Percentiles rank a stretch among this genome's conserved stretches.
Evolutionary conservation across 1,284 basidiomycete species (phyloP).

Genomic region (Apiotrichum mycotoxinovorans): DNA sequence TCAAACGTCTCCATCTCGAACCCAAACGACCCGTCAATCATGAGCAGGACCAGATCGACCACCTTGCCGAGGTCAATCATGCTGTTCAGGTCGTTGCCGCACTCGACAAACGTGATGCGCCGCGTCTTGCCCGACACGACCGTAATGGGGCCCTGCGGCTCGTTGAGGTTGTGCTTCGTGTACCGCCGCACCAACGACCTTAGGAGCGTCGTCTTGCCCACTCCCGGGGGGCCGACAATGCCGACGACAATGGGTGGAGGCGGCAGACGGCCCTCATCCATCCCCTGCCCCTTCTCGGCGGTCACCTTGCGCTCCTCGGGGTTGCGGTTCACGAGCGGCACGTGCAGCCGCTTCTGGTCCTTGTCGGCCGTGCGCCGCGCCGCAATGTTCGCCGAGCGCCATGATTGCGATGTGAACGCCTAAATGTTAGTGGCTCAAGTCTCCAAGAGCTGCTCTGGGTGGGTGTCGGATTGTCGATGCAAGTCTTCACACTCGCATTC

Average conservation of each 20-base stretch:
- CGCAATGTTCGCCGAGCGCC: conserved; percentile 78
- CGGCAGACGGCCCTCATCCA: conserved; percentile 50
- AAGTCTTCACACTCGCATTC: too few relatives aligned
- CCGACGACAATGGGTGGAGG: conserved; percentile 94
- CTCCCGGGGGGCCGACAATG: conserved; percentile 95
- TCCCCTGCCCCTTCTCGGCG: conserved; percentile 43
- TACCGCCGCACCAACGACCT: conserved; percentile 88
- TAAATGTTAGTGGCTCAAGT: conserved; percentile 20
- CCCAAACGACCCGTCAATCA: conserved; percentile 97
- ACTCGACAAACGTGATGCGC: conserved; percentile 92
- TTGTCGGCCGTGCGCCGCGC: conserved; percentile 87
- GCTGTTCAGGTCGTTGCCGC: conserved; percentile 93
- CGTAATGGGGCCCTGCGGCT: conserved; percentile 90
- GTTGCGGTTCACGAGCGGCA: conserved; percentile 90
- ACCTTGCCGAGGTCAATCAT: conserved; percentile 99
- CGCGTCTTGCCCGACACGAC: conserved; percentile 89
- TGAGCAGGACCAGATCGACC: conserved; percentile 89
- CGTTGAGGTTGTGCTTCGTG: conserved; percentile 88
- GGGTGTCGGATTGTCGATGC: too few relatives aligned
- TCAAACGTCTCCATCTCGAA: conserved; percentile 99
- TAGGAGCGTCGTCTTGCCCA: conserved; percentile 92
- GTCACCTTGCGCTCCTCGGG: conserved; percentile 66
- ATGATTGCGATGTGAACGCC: conserved; percentile 89
- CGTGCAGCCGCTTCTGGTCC: conserved; percentile 91
- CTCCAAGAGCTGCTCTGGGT: background rate